Conservation (phyloP, 306 rosid genomes). For the Pachyrhizus erosus region DNA sequence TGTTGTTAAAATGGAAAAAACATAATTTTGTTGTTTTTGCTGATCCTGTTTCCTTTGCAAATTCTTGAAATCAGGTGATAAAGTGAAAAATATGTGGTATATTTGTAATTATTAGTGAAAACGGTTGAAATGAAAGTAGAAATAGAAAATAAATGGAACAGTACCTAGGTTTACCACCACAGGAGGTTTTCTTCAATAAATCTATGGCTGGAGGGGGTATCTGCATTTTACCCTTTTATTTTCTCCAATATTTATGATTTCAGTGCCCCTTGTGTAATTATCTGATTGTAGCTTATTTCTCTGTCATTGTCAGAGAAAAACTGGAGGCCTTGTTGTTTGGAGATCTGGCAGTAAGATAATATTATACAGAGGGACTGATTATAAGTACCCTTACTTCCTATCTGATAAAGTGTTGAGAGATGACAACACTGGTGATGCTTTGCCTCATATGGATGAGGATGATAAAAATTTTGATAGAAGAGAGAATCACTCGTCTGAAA, state of each 20-base stretch:
- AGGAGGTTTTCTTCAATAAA: background rate
- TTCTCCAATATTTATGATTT: constrained; percentile 16
- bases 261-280: constrained; percentile 8
- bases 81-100: background rate
- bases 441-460: constrained; percentile 41
- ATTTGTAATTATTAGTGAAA: background rate
- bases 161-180: background rate
- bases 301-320: constrained; percentile 74
- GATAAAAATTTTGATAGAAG: constrained; percentile 38
- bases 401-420: constrained; percentile 43
- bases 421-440: constrained; percentile 44
- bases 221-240: constrained; percentile 14
- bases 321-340: constrained; percentile 95
- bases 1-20: background rate
- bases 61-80: background rate
- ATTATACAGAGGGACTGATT: constrained; percentile 80
- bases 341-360: constrained; percentile 91
- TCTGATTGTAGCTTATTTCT: constrained; percentile 37
- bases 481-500: constrained; percentile 44
- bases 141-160: background rate
- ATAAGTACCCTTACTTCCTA: constrained; percentile 83
- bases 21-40: background rate
- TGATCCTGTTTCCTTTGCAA: background rate
- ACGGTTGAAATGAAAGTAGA: background rate
- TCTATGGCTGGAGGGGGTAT: constrained; percentile 5